Conservation (phyloP, 177 flowering plant genomes). For the Telopea speciosissima region DNA sequence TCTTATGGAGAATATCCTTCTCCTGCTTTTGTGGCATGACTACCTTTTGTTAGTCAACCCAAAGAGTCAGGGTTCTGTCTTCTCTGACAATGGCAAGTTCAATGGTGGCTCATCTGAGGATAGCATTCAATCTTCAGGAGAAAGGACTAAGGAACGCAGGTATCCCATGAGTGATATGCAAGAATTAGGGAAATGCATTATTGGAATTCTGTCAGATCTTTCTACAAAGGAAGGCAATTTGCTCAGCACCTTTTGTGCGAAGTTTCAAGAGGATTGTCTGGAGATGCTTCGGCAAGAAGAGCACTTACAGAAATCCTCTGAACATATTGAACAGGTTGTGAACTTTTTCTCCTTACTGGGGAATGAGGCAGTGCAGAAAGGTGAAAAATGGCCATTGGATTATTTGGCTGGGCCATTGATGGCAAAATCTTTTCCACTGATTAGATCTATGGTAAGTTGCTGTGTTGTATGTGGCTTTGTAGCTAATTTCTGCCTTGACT, state of each 20-base stretch:
- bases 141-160: slow-evolving; percentile 29
- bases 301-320: slow-evolving; percentile 19
- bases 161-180: slow-evolving; percentile 34
- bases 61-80: slow-evolving; percentile 24
- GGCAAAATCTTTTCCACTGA: slow-evolving; percentile 51
- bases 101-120: slow-evolving; percentile 19
- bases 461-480: background rate
- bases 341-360: slow-evolving; percentile 49
- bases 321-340: slow-evolving; percentile 30
- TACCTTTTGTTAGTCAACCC: slow-evolving; percentile 29
- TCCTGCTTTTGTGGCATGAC: slow-evolving; percentile 72
- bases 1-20: slow-evolving; percentile 51
- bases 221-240: slow-evolving; percentile 32
- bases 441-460: slow-evolving; percentile 62
- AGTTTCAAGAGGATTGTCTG: slow-evolving; percentile 50
- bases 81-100: slow-evolving; percentile 15
- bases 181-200: slow-evolving; percentile 63
- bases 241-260: slow-evolving; percentile 42
- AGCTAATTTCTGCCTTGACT: background rate
- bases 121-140: slow-evolving; percentile 11
- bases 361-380: slow-evolving; percentile 43
- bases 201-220: slow-evolving; percentile 55
- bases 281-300: slow-evolving; percentile 41
- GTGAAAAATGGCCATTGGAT: slow-evolving; percentile 74
- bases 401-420: slow-evolving; percentile 62